Base-by-base conservation (phyloP, 768 basidiomycete species). In the Heimioporus sp. region DNA sequence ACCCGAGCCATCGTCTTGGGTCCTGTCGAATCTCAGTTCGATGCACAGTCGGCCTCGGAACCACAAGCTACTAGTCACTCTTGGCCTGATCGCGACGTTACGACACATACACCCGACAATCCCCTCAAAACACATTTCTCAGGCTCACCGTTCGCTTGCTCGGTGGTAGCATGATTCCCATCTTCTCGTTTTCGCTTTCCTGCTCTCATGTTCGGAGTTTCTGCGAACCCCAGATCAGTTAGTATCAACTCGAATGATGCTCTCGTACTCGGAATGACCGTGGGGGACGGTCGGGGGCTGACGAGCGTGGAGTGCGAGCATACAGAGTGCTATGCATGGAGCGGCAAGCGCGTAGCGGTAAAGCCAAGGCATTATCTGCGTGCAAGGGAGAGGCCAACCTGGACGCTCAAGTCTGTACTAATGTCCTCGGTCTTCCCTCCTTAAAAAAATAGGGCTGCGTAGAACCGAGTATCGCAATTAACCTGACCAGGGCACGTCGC, bases 371-470 rank as follows among this genome's bases (percentile, higher is more conserved):
- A n/a, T n/a, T n/a, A n/a, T n/a, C n/a, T n/a, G n/a, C n/a, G n/a
- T n/a, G n/a, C n/a, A n/a, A n/a, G n/a, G n/a, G n/a, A n/a, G n/a
- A n/a, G n/a, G n/a, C n/a, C n/a, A n/a, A n/a, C n/a, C n/a, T n/a
- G n/a, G n/a, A n/a, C n/a, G 28, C 82, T 96, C 19, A 68, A 73
- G 12, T 55, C 51, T 0, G 82, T 81, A 2, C 85, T 86, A 5
- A 94, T 97, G 90, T 82, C 87, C 5, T 83, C 98, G 52, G 89
- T n/a, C n/a, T n/a, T n/a, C n/a, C n/a, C n/a, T n/a, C n/a, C n/a
- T n/a, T n/a, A n/a, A n/a, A n/a, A n/a, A n/a, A n/a, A n/a, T n/a
- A n/a, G n/a, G n/a, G n/a, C n/a, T n/a, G n/a, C n/a, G n/a, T n/a
- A n/a, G n/a, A n/a, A 90, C 52, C 56, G 72, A 12, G 77, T 87